A percentile compares a stretch with the other conserved stretches of the same genome.
Evolutionary conservation across 2,329 filamentous ascomycete species (phyloP).

Genomic region (Fusarium scirpi): DNA sequence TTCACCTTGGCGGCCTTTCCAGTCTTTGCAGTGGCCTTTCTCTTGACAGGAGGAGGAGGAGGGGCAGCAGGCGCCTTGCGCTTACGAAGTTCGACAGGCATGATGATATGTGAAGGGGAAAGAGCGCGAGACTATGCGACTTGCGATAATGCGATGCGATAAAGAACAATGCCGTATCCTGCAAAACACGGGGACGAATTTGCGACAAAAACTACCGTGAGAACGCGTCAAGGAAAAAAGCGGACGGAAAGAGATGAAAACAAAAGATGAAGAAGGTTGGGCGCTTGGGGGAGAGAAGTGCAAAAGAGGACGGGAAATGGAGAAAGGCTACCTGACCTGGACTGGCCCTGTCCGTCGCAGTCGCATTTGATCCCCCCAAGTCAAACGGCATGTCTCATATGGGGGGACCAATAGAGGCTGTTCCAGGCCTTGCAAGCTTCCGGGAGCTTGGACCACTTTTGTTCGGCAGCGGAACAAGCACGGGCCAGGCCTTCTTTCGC

Average conservation of each 20-base stretch:
- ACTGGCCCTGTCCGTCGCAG: conserved; percentile 43
- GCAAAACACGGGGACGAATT: conserved; percentile 21
- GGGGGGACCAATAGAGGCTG: conserved; percentile 43
- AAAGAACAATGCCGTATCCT: conserved; percentile 23
- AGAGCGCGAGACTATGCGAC: conserved; percentile 15
- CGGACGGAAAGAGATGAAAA: conserved; percentile 30
- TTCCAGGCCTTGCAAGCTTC: conserved; percentile 44
- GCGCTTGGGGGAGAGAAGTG: conserved; percentile 33
- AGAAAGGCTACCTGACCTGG: conserved; percentile 19
- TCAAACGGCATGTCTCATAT: conserved; percentile 25
- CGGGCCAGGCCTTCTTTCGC: conserved; percentile 31
- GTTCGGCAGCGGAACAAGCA: conserved; percentile 40
- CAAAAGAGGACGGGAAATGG: conserved; percentile 10
- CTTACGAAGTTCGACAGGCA: conserved; percentile 71
- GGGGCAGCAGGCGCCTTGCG: conserved; percentile 67
- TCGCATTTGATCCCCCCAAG: conserved; percentile 38
- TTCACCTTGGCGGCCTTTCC: conserved; percentile 44
- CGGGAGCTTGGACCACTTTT: conserved; percentile 49
- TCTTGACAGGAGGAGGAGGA: conserved; percentile 54
- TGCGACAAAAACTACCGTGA: conserved; percentile 13
- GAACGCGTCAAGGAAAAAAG: conserved; percentile 26
- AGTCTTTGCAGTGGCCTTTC: conserved; percentile 52
- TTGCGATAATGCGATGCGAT: conserved; percentile 28
- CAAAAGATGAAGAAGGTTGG: conserved; percentile 42
- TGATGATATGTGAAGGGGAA: conserved; percentile 46